Percentiles rank a stretch among this genome's conserved stretches.
phyloP scores from a whole-genome alignment of 805 yeast species.

The Saturnispora halmiae region DNA sequence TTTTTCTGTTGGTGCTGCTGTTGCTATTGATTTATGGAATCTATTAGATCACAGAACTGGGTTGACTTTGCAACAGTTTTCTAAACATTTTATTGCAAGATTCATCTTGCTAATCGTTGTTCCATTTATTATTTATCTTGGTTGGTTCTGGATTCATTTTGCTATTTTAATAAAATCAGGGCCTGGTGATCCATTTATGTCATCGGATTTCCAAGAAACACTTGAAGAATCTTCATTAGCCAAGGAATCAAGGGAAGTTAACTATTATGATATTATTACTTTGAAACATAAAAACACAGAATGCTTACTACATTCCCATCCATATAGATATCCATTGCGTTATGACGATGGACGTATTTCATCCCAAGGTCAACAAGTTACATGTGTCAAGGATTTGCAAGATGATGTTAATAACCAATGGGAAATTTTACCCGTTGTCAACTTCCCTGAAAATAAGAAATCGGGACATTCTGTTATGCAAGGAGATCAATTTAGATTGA shows the following conservation, averaged over 20 bases:
- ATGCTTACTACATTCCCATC: conserved; percentile 78
- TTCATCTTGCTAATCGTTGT: conserved; percentile 59
- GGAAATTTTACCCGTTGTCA: conserved; percentile 66
- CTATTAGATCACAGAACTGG: conserved; percentile 67
- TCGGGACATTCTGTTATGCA: conserved; percentile 47
- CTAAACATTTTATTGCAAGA: conserved; percentile 69
- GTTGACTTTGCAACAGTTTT: conserved; percentile 44
- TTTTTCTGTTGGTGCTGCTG: conserved; percentile 80
- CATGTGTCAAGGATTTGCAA: conserved; percentile 46
- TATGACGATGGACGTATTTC: conserved; percentile 95
- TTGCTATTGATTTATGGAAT: conserved; percentile 78
- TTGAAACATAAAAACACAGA: conserved; percentile 73
- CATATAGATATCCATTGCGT: conserved; percentile 69
- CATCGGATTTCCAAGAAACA: conserved; percentile 90
- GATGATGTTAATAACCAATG: conserved; percentile 74
- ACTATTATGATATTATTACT: conserved; percentile 69
- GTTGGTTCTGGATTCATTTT: conserved; percentile 91
- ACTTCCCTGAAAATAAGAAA: conserved; percentile 32
- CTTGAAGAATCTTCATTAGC: conserved; percentile 76
- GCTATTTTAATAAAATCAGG: conserved; percentile 76
- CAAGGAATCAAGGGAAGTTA: conserved; percentile 56
- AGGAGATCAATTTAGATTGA: conserved; percentile 68
- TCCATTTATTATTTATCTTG: conserved; percentile 74
- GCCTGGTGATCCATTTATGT: conserved; percentile 93
- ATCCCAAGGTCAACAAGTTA: conserved; percentile 91